A percentile compares a stretch with the other conserved stretches of the same genome.
Evolutionary conservation across 305 asterid genomes (phyloP).

Genomic region (Fraxinus latifolia): DNA sequence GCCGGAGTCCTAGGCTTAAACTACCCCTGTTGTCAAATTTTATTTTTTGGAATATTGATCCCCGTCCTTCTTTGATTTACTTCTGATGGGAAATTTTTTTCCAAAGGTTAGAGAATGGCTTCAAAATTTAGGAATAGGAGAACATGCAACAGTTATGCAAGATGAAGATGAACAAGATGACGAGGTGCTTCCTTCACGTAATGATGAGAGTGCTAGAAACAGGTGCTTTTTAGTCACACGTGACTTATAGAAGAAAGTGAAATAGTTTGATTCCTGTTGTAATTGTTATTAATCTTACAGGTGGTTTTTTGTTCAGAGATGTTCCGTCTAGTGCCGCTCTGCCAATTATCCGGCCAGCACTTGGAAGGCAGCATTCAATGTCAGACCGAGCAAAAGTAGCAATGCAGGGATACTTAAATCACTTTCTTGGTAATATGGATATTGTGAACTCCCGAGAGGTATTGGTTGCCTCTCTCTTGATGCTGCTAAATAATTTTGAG

Average conservation of each 20-base stretch:
- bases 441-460: conserved; percentile 92
- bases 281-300: conserved; percentile 74
- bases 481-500: conserved; percentile 10
- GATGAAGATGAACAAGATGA: conserved; percentile 90
- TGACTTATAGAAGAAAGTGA: conserved; percentile 31
- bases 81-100: conserved; percentile 29
- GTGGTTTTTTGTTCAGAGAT: conserved; percentile 87
- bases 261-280: conserved; percentile 52
- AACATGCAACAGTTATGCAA: conserved; percentile 63
- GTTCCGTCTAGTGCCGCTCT: conserved; percentile 96
- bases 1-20: neutral
- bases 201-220: conserved; percentile 63
- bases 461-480: conserved; percentile 15
- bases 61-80: conserved; percentile 19
- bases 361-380: conserved; percentile 83
- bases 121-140: conserved; percentile 90
- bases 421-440: conserved; percentile 85
- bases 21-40: neutral
- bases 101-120: conserved; percentile 93
- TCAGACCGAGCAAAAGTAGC: conserved; percentile 85
- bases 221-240: conserved; percentile 56
- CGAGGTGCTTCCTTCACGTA: conserved; percentile 60
- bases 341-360: conserved; percentile 89
- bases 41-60: conserved; percentile 17
- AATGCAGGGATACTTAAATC: conserved; percentile 96